phyloP scores from a whole-genome alignment of 2,329 filamentous ascomycete species.

The Exophiala viscosa region DNA sequence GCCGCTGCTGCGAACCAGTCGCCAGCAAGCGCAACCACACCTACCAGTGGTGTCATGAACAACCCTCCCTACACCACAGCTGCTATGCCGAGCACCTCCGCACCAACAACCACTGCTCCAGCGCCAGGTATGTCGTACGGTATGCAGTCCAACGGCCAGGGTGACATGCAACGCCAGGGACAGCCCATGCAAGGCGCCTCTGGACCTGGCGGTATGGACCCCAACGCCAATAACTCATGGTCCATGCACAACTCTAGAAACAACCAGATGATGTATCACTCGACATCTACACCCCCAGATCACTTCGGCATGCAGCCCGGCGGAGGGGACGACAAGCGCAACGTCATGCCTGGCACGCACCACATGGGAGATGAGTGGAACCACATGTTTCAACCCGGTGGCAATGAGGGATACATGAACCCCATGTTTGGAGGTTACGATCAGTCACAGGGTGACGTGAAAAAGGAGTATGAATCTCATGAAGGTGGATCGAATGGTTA shows the following conservation, averaged over 20 bases:
- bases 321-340: constrained; percentile 39
- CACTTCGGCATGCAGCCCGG: constrained; percentile 27
- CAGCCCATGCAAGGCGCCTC: constrained; percentile 24
- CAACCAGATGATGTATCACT: constrained; percentile 33
- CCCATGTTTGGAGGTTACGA: constrained; percentile 63
- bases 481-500: constrained; percentile 46
- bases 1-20: constrained; percentile 17
- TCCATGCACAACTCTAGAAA: constrained; percentile 42
- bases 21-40: constrained; percentile 21
- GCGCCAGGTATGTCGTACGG: constrained; percentile 26
- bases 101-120: constrained; percentile 26
- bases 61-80: constrained; percentile 27
- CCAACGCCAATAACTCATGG: constrained; percentile 35
- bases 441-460: constrained; percentile 61
- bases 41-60: constrained; percentile 22
- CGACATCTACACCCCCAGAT: constrained; percentile 23
- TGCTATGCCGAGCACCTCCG: constrained; percentile 25
- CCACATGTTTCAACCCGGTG: constrained; percentile 72
- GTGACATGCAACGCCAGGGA: constrained; percentile 26
- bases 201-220: constrained; percentile 21
- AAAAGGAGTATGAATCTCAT: constrained; percentile 52
- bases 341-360: constrained; percentile 54
- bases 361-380: constrained; percentile 66
- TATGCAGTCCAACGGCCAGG: constrained; percentile 23
- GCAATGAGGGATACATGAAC: constrained; percentile 63